phyloP scores from a whole-genome alignment of 2,329 filamentous ascomycete genomes.

The Ceratocystis papillata region DNA sequence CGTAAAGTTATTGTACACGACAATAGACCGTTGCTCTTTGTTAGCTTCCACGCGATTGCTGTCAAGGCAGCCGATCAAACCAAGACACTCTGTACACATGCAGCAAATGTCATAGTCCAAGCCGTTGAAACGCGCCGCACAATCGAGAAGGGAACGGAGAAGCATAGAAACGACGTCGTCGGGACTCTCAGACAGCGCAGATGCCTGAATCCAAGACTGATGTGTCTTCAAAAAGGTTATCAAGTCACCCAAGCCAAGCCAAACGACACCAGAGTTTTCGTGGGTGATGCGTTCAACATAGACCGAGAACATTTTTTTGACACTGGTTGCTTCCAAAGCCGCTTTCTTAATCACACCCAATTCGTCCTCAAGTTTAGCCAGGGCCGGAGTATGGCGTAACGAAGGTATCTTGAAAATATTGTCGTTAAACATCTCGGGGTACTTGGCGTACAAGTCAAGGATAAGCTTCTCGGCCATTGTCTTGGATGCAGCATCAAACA shows the following conservation, averaged over 20 bases:
- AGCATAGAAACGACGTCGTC: conserved; percentile 61
- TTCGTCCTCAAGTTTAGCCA: conserved; percentile 56
- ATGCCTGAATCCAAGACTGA: conserved; percentile 68
- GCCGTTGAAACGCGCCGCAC: conserved; percentile 67
- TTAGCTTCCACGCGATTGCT: conserved; percentile 76
- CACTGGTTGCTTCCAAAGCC: conserved; percentile 37
- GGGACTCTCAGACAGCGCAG: conserved; percentile 72
- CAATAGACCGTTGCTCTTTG: conserved; percentile 67
- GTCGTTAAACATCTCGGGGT: conserved; percentile 50
- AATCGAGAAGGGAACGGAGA: conserved; percentile 71
- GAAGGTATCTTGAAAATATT: conserved; percentile 70
- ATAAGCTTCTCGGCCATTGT: conserved; percentile 53
- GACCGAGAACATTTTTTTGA: conserved; percentile 35
- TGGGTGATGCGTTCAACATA: conserved; percentile 66
- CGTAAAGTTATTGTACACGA: conserved; percentile 80
- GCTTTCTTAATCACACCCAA: conserved; percentile 38
- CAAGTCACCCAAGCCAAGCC: conserved; percentile 70
- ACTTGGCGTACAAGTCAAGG: conserved; percentile 51
- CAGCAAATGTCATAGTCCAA: conserved; percentile 55
- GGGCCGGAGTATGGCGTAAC: conserved; percentile 55
- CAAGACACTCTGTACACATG: conserved; percentile 71
- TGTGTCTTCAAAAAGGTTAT: conserved; percentile 59
- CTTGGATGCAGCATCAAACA: conserved; percentile 52
- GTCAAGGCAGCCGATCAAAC: conserved; percentile 82
- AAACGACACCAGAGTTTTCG: conserved; percentile 76